phyloP scores from a whole-genome alignment of 805 yeast genomes.

The Ogataea saltuana region DNA sequence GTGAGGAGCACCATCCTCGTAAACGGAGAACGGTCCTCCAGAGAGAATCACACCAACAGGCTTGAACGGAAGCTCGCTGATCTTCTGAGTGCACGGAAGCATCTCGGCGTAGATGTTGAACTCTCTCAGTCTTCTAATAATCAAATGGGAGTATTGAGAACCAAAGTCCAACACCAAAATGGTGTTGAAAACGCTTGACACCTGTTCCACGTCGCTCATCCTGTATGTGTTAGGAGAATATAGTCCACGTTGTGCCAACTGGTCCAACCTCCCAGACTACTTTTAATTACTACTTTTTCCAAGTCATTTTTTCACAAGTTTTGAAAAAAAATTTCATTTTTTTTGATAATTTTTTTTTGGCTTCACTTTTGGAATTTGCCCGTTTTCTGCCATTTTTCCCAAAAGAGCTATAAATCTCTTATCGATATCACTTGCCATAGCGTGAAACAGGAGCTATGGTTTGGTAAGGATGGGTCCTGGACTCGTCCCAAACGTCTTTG shows the following conservation, averaged over 20 bases:
- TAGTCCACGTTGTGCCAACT: not conserved
- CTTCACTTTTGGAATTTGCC: no score
- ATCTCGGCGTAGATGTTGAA: constrained; percentile 98
- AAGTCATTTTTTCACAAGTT: no score
- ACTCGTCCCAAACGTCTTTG: constrained; percentile 54
- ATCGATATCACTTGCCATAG: no score
- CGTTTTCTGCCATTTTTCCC: no score
- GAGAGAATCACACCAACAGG: constrained; percentile 96
- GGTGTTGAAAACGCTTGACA: constrained; percentile 90
- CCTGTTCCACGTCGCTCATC: constrained; percentile 45
- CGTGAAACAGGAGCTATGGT: no score
- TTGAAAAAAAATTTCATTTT: no score
- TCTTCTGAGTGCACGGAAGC: constrained; percentile 99
- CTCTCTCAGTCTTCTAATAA: constrained; percentile 96
- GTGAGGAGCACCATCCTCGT: constrained; percentile 94
- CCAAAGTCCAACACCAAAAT: constrained; percentile 97
- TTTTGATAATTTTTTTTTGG: no score
- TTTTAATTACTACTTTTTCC: no score
- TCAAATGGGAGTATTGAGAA: constrained; percentile 95
- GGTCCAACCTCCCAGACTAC: no score
- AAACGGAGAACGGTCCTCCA: constrained; percentile 98
- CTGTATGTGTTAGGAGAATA: not conserved
- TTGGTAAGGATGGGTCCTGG: constrained; percentile 55
- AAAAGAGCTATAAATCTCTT: no score
- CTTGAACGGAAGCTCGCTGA: constrained; percentile 85